These are phyloP conservation scores for Periconia digitata DNA, from an alignment of 2,329 filamentous ascomycete genomes.

Conservation along the genomic window DNA sequence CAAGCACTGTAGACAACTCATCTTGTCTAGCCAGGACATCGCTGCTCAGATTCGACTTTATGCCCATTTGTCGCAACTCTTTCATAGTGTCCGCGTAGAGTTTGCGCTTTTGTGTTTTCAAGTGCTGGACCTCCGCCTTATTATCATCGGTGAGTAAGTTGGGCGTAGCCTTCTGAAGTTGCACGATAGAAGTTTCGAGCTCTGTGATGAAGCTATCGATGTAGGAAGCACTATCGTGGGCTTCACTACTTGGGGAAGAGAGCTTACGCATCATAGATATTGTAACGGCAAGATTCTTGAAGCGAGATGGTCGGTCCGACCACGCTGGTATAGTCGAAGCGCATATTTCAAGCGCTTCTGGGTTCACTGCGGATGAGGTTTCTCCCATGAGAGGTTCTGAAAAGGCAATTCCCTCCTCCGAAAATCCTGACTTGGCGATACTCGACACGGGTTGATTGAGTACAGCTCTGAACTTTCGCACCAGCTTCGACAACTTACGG, in stretches of 20 bases:
- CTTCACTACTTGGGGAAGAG: conserved; percentile 54
- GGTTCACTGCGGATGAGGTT: conserved; percentile 15
- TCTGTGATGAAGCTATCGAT: conserved; percentile 70
- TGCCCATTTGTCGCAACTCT: conserved; percentile 82
- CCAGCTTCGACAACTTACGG: conserved; percentile 85
- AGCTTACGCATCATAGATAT: conserved; percentile 73
- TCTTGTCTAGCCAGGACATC: conserved; percentile 73
- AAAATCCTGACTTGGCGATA: conserved; percentile 47
- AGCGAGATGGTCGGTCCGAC: conserved; percentile 59
- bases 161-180: conserved; percentile 83
- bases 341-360: conserved; percentile 22
- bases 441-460: conserved; percentile 74
- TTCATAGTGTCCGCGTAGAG: conserved; percentile 88
- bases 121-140: conserved; percentile 78
- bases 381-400: conserved; percentile 13
- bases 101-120: conserved; percentile 87
- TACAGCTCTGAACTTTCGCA: conserved; percentile 83
- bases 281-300: conserved; percentile 70
- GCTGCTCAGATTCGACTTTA: conserved; percentile 78
- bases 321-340: conserved; percentile 29
- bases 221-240: conserved; percentile 59
- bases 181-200: conserved; percentile 66
- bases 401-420: conserved; percentile 24
- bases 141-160: conserved; percentile 81
- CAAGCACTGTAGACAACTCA: conserved; percentile 69